Base-by-base conservation (phyloP, 306 rosid genomes). In the Pyrus pyrifolia region DNA sequence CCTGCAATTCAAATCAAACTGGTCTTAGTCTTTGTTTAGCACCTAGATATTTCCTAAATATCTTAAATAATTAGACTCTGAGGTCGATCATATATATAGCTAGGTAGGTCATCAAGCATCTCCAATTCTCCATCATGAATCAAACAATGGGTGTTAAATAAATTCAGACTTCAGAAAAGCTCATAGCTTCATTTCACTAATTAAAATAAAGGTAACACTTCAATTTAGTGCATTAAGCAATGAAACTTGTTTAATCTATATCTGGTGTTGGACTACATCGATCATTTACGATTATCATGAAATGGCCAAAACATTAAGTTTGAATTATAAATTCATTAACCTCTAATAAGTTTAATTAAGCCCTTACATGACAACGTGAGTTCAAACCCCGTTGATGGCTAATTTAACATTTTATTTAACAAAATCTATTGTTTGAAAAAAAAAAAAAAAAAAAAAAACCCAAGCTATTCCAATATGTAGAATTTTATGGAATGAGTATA, bases 231-330 rank as follows among this genome's bases (percentile, higher is more conserved):
- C 18, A 15, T 51, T 58, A 51, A 23, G 21, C 67, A 27, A 27
- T 49, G 64, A 11, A 61, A 27, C 66, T 67, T 38, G 3, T 33
- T 27, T 55, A 8, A 33, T 25, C 18, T 49, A 49, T 57, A 57
- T 57, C 23, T 35, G 59, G 64, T 45, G 46, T 40, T 68, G 35
- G 30, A 42, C 18, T 11, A 30, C 52, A 45, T 22, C 18, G 8
- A 18, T 49, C 19, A 14, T 14, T 18, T 51, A 51, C 11, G 49
- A 23, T 70, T 57, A 1, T 40, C 69, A 44, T 71, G 21, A 22
- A 75, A 65, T 38, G 76, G 70, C 35, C 71, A 80, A 75, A 49
- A 19, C 57, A 30, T 51, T 58, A 19, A 38, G 44, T 79, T 70
- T 80, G 81, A 81, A 51, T 8, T 51, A 51, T 6, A 51, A 51